Evolutionary conservation across 208 protist genomes (phyloP), one percentile per base, ranked within the genome.

Genomic region (Polymyxa betae): DNA sequence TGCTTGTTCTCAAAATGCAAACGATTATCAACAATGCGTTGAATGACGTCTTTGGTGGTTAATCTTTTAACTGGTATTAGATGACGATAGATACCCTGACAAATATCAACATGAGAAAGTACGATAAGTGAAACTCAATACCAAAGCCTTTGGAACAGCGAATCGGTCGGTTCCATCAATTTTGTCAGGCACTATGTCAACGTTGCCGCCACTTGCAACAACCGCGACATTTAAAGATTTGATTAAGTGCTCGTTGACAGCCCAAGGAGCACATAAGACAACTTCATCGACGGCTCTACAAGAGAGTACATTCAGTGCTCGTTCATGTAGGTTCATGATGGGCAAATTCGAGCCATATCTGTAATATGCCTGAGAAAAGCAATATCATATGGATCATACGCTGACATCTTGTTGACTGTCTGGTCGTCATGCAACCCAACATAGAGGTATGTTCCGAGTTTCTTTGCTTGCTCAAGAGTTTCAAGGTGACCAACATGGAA

Each of bases 261-360:
- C 91, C 54, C 96, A 96, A 0, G 98, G 98, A 44, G 98, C 97
- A n/a, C 98, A 97, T 92, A 99, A 97, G 38, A 99, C 94, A 0
- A 99, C 98, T 92, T 99, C 97, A 92, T 99, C 98, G 0, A 99
- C 98, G 92, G 98, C 98, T 49, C 90, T 93, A 93, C 97, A 98
- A 0, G 97, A 96, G 0, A 99, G 94, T 52, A 99, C 97, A 89
- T 95, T 95, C 0, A 99, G 94, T 29, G 97, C 95, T 88, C 98
- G 95, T 94, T 99, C 98, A 60, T 99, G 98, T 29, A 99, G 92
- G 92, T 97, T 99, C 97, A 99, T 98, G 91, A 99, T 99, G 35
- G 98, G 98, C 92, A 96, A 98, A 92, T 98, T 97, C 41, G 93
- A 92, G 32, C 97, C 96, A 90, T 98, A 24, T 24, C 49, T 60